Percentiles rank a stretch among this genome's conserved stretches.
phyloP scores from a whole-genome alignment of 306 rosid species.

The Vicia sativa region DNA sequence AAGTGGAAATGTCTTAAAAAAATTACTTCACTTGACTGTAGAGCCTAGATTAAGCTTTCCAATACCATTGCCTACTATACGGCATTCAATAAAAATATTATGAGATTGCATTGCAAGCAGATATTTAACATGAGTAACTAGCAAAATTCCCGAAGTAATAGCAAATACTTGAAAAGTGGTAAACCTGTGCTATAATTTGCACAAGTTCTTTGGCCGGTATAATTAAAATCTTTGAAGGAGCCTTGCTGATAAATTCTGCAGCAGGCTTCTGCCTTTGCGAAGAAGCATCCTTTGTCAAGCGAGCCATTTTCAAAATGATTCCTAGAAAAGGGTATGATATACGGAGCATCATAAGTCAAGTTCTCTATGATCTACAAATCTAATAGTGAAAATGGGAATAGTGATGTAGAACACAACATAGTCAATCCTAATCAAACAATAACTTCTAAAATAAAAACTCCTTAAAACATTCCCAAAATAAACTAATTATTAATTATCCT shows the following conservation, averaged over 20 bases:
- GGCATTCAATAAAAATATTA: slow-evolving; percentile 22
- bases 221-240: slow-evolving; percentile 65
- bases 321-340: slow-evolving; percentile 49
- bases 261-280: slow-evolving; percentile 65
- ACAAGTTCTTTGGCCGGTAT: slow-evolving; percentile 82
- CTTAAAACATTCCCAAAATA: not conserved
- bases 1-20: slow-evolving; percentile 31
- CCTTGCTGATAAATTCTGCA: slow-evolving; percentile 65
- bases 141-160: slow-evolving; percentile 1
- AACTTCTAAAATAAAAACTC: not conserved
- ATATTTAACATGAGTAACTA: slow-evolving; percentile 13
- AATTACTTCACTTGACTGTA: slow-evolving; percentile 7
- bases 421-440: slow-evolving; percentile 4
- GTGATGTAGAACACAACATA: not conserved
- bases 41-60: slow-evolving; percentile 12
- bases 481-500: slow-evolving; percentile 10
- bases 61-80: slow-evolving; percentile 11
- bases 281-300: slow-evolving; percentile 68
- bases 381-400: slow-evolving; percentile 27
- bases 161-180: slow-evolving; percentile 40
- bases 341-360: slow-evolving; percentile 6
- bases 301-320: slow-evolving; percentile 87
- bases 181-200: slow-evolving; percentile 87
- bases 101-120: slow-evolving; percentile 15
- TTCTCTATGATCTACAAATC: slow-evolving; percentile 3